Evolutionary conservation across 495 filamentous ascomycete species (phyloP), one percentile per base, ranked within the genome.

Genomic region (Annulohypoxylon stygium): DNA sequence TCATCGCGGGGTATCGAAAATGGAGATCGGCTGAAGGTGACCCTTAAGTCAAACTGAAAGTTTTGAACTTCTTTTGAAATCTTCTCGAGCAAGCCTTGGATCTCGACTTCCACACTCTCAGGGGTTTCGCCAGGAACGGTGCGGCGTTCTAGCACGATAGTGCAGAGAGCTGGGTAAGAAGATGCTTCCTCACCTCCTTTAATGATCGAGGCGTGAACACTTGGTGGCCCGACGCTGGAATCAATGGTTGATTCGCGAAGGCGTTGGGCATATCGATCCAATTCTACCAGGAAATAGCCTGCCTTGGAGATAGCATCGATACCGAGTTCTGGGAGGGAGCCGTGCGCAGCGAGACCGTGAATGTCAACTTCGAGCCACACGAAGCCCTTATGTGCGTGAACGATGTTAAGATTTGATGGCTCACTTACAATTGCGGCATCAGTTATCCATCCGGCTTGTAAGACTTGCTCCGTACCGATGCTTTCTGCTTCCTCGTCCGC

Each of bases 281-380:
- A 5, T 23, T 60, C 57, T 18, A 60, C 57, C 11, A 60, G 30
- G 36, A 59, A 59, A 59, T 60, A 60, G 9, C 36, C 57, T n/a
- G 18, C 36, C 26, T 30, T 60, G 18, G 57, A 60, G 57, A 60
- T 60, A 30, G 26, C 36, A 30, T 60, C 36, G 36, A 34, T n/a
- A 11, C 37, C 57, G 1, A 39, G 55, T 20, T 59, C 55, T 8
- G 34, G 23, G 8, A 34, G 34, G 16, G 34, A 59, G 16, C 55
- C 55, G 12, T 59, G 34, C 11, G 55, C 34, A 4, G 55, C 55
- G 11, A 59, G 55, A 18, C 34, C 55, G 4, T 59, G 34, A 4
- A 57, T 57, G 10, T 57, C 30, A 9, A 57, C 53, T 37, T 57
- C 30, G 12, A 57, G 53, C 53, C 53, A 57, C 2, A 57, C 53